Conservation (phyloP, 177 flowering plant species). For the Vitis hybrid region DNA sequence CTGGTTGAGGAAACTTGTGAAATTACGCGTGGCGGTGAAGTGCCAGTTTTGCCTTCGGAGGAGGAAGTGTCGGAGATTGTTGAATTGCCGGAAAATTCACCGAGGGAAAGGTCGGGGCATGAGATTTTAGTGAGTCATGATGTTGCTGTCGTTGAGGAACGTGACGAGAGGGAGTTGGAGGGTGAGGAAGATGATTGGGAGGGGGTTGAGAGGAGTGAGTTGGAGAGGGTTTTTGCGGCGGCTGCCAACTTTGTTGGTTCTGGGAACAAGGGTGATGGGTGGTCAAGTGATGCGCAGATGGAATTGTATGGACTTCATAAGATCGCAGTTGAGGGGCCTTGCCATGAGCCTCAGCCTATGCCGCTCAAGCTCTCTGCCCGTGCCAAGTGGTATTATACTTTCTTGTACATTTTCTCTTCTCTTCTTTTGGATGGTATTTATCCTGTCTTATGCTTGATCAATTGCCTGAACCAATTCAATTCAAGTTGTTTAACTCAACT, state of each 20-base stretch:
- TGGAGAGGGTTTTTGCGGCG: slow-evolving; percentile 56
- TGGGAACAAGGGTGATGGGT: slow-evolving; percentile 26
- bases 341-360: slow-evolving; percentile 67
- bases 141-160: slow-evolving; percentile 4
- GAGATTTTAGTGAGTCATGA: neutral
- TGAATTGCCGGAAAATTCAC: neutral
- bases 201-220: slow-evolving; percentile 81
- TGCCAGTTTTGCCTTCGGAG: neutral
- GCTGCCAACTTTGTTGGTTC: slow-evolving; percentile 46
- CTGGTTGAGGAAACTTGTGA: neutral
- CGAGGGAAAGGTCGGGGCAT: slow-evolving; percentile 1
- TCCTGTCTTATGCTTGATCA: neutral
- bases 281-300: slow-evolving; percentile 61
- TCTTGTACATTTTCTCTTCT: slow-evolving; percentile 3
- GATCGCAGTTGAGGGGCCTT: slow-evolving; percentile 79
- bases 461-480: neutral
- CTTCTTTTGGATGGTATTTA: neutral
- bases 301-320: slow-evolving; percentile 74
- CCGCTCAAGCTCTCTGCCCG: slow-evolving; percentile 72
- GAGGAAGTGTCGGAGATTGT: slow-evolving; percentile 5
- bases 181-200: slow-evolving; percentile 82
- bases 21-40: slow-evolving; percentile 4
- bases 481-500: too few relatives aligned
- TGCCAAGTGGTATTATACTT: slow-evolving; percentile 75
- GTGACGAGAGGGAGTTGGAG: slow-evolving; percentile 20